Evolutionary conservation across 768 basidiomycete genomes (phyloP), one percentile per base, ranked within the genome.

Genomic region (Coprinopsis marcescibilis): DNA sequence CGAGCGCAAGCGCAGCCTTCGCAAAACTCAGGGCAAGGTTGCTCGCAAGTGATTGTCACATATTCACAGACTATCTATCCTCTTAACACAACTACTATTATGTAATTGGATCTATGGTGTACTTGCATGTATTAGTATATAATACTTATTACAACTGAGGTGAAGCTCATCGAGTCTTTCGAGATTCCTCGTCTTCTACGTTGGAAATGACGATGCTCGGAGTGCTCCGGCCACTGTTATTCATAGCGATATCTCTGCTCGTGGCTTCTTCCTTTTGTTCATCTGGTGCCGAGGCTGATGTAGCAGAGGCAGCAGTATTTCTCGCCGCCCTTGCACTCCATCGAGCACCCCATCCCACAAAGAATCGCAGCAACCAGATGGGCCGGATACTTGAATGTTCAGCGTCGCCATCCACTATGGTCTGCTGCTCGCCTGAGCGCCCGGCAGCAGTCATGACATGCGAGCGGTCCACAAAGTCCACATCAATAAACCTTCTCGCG

Each of bases 291-390:
- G 25, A n/a, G 36, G 30, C 23, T 34, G 15, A 20, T 43, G 42
- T 27, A 33, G 27, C 36, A 6, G 21, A 26, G 26, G 38, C 20
- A 55, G 39, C 7, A 24, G 12, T 20, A 24, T 21, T 19, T 8
- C 19, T 40, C 4, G 39, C 39, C 8, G 41, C 42, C 23, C 41
- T 43, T 7, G 74, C 71, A 43, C 76, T 75, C 78, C 84, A 78
- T 52, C 72, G 74, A 32, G 77, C 76, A 5, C 80, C 83, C 85
- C 84, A 88, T 49, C 81, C 83, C 37, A 81, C 86, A 61, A 89
- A 85, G 64, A 88, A 78, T 56, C 74, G 69, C 55, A 89, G 64
- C 45, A 88, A 59, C 87, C 87, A 89, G 72, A 86, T 80, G 29
- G 85, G 85, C 45, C 78, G 79, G 60, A 85, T 79, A 17, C 65